Conservation (phyloP, 192 early-diverging fungal genomes). For the Pilaira anomala region DNA sequence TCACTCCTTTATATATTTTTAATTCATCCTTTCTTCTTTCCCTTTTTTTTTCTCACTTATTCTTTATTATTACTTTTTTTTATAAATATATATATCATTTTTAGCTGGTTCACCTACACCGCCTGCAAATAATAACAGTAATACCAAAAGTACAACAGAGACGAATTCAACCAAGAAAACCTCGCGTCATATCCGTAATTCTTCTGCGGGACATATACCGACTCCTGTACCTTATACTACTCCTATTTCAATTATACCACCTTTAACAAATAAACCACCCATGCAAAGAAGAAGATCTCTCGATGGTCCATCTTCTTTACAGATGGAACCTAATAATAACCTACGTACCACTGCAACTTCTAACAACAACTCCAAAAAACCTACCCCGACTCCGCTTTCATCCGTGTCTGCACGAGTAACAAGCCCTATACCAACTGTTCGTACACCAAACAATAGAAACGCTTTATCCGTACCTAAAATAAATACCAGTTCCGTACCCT, state of each 20-base stretch:
- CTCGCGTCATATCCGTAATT: slow-evolving; percentile 7
- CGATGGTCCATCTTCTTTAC: neutral
- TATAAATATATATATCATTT: neutral
- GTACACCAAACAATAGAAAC: neutral
- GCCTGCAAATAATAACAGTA: neutral
- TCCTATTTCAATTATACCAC: neutral
- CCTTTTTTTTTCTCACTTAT: neutral
- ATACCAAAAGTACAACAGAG: neutral
- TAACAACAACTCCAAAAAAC: too few species aligned
- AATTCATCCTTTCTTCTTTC: neutral
- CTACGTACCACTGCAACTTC: too few species aligned
- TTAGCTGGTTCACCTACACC: slow-evolving; percentile 15
- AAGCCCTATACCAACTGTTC: neutral
- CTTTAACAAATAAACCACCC: neutral
- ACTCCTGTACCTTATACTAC: neutral
- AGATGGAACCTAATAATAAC: neutral
- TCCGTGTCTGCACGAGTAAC: neutral
- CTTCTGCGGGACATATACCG: neutral
- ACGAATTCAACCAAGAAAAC: neutral
- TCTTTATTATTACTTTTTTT: neutral
- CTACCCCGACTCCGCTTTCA: neutral
- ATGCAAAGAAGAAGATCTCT: neutral
- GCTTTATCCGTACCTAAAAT: neutral
- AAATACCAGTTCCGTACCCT: slow-evolving; percentile 17
- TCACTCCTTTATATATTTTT: neutral